Base-by-base conservation (phyloP, 441 rosid genomes). In the Francoa sonchifolia region DNA sequence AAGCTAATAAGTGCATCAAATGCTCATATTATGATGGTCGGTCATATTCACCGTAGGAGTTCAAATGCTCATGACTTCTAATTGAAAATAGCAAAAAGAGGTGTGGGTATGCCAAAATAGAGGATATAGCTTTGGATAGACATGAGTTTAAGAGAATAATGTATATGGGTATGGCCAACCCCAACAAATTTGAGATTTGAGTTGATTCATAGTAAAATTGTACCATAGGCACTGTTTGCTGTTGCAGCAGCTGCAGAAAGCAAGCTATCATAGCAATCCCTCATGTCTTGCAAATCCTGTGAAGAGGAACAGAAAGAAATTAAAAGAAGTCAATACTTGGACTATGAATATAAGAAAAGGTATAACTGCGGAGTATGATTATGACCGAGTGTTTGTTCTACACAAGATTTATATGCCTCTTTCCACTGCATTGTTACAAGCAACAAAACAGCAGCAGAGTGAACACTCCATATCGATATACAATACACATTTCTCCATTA, bases 171-270 rank as follows among this genome's bases (percentile, higher is more conserved):
- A 17, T 16, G 12, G 2, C 15, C 16, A 11, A 8, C 16, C 13
- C 21, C 26, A 16, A 33, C 28, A 21, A 19, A 44, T 6, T n/a
- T 19, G 8, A 36, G 12, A 1, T 1, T 15, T 31, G 19, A 4
- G 6, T 9, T 16, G 19, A 19, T 18, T 9, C 19, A 3, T 19
- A 37, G 16, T 33, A 14, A 37, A 36, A 44, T 8, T 35, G 47
- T 65, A 92, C 99, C 99, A 51, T 67, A 92, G 37, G 97, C 95
- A 52, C 95, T 81, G 65, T 92, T 92, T 15, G 97, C 97, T 0
- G 82, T 75, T 8, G 81, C 94, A 27, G 97, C 94, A 47, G 99
- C 99, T 0, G 95, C 95, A 39, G 94, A 66, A 54, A 92, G 89
- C 48, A 92, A 71, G 67, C 97, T 81, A 63, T 92, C 99, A 11